Base-by-base conservation (phyloP, 2,329 filamentous ascomycete species). In the Venturiaceae sp. region DNA sequence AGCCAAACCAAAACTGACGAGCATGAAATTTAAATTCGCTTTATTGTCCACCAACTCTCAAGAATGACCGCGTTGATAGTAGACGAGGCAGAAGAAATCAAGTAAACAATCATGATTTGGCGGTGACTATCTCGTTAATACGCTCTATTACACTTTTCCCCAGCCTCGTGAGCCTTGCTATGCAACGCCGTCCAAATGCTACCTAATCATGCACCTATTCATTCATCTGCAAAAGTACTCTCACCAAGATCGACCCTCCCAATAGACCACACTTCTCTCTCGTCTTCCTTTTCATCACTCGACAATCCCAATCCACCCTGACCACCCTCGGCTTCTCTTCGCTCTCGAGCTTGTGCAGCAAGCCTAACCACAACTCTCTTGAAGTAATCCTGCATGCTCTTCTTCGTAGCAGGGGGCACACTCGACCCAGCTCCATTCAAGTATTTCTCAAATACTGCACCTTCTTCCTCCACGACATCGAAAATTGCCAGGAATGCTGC, bases 351-450 rank as follows among this genome's bases (percentile, higher is more conserved):
- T 71, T 97, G 94, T 19, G 78, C 82, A n/a, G 88, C 92, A 21
- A 97, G 75, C 65, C 92, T 83, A 67, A 92, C 72, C 1, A 90
- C 90, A 63, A 99, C 89, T 44, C 94, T 81, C 80, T 96, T 96
- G 77, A 97, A 97, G 75, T 99, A 99, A 71, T 99, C 94, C 60
- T 86, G 82, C 87, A 99, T 96, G 71, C 87, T 91, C 65, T 92
- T 82, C 80, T 95, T 94, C 19, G 84, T 84, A 41, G 83, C 86
- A 0, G 88, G 74, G 8, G 85, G 79, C 60, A 96, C 73, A 3
- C 83, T 37, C 16, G 41, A 82, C 55, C 82, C 81, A 5, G 76
- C 79, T 0, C 85, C 84, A 9, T 82, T 78, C 77, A 96, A 85
- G 73, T 91, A 97, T 74, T 92, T 92, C 66, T 96, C 92, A 70